Conservation (phyloP, 2,329 filamentous ascomycete genomes). For the Colletotrichum phormii region DNA sequence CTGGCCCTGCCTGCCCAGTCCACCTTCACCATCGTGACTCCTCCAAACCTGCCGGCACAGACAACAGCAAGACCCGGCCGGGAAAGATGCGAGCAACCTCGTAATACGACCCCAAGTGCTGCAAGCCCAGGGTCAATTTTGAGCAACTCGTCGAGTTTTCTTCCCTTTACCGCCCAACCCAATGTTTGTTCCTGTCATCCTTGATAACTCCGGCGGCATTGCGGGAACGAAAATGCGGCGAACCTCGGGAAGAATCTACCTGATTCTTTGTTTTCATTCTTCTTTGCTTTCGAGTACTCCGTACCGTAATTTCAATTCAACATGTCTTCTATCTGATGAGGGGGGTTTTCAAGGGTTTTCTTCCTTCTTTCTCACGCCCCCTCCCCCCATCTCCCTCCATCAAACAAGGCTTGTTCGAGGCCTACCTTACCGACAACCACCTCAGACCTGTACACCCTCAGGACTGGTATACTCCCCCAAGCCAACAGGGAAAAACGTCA, state of each 20-base stretch:
- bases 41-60: not conserved
- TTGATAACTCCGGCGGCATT: not conserved
- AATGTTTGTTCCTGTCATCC: not conserved
- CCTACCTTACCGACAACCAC: not conserved
- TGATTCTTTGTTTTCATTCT: not conserved
- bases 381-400: not conserved
- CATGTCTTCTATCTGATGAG: not conserved
- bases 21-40: not conserved
- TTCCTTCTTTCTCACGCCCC: not conserved
- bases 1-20: not conserved
- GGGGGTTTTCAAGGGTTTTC: not conserved
- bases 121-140: not conserved
- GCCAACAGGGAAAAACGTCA: not conserved
- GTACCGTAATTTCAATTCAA: not conserved
- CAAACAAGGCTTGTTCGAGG: not conserved
- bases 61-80: not conserved
- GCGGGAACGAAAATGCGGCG: not conserved
- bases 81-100: not conserved
- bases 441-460: not conserved
- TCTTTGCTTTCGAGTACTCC: not conserved
- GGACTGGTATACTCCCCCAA: not conserved
- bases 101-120: not conserved
- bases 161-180: not conserved
- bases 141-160: not conserved
- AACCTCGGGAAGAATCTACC: not conserved